A percentile compares a stretch with the other conserved stretches of the same genome.
These are phyloP conservation scores for Leccinum laetum DNA, from an alignment of 1,284 basidiomycete species.

Conservation along the genomic window DNA sequence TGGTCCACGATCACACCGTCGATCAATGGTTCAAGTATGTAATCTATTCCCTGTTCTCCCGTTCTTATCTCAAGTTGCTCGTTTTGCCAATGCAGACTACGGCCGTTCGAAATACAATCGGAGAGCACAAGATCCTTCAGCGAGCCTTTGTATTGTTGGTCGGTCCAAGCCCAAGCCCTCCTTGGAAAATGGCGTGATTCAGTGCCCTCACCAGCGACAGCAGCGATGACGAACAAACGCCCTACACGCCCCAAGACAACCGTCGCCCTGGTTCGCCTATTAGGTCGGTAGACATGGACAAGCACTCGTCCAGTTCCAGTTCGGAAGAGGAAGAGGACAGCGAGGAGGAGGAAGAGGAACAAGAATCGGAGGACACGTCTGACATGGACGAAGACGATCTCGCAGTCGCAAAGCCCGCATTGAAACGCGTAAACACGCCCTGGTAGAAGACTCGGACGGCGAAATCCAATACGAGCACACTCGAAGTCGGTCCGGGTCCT, in stretches of 20 bases:
- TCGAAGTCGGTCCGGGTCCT: slow-evolving; percentile 32
- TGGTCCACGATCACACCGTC: slow-evolving; percentile 90
- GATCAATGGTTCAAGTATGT: slow-evolving; percentile 97
- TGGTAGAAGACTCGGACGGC: slow-evolving; percentile 51
- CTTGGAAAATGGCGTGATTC: slow-evolving; percentile 40
- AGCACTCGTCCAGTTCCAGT: slow-evolving; percentile 24
- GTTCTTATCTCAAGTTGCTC: slow-evolving; percentile 9
- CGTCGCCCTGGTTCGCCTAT: slow-evolving; percentile 11
- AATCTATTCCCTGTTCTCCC: background rate
- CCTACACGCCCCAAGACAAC: slow-evolving; percentile 21
- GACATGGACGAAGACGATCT: slow-evolving; percentile 52
- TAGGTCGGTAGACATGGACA: slow-evolving; percentile 23
- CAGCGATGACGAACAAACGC: slow-evolving; percentile 38
- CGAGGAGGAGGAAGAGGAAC: slow-evolving; percentile 32
- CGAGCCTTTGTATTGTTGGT: slow-evolving; percentile 28
- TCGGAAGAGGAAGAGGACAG: slow-evolving; percentile 28
- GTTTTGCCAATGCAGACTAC: slow-evolving; percentile 52
- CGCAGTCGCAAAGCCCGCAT: slow-evolving; percentile 24
- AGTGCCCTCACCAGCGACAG: slow-evolving; percentile 42
- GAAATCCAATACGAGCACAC: slow-evolving; percentile 47
- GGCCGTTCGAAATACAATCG: slow-evolving; percentile 72
- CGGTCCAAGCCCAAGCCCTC: slow-evolving; percentile 1
- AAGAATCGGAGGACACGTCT: slow-evolving; percentile 43
- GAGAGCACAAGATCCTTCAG: too few relatives aligned
- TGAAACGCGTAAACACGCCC: slow-evolving; percentile 38